Percentiles rank a stretch among this genome's conserved stretches.
phyloP scores from a whole-genome alignment of 2,329 filamentous ascomycete genomes.

The Salinomyces thailandicus region DNA sequence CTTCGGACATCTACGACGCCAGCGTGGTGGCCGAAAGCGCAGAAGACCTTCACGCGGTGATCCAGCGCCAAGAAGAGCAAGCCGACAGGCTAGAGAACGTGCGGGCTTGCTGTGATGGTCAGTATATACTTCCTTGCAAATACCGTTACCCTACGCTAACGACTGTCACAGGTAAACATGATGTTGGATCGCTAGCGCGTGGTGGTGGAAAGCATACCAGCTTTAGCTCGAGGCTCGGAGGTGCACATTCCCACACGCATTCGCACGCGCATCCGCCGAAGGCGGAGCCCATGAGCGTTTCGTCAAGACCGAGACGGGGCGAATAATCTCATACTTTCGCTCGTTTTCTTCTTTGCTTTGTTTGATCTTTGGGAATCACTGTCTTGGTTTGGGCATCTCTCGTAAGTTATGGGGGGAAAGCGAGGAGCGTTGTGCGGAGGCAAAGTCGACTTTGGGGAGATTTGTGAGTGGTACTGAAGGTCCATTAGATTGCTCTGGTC shows the following conservation, averaged over 20 bases:
- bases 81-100: conserved; percentile 84
- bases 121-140: conserved; percentile 29
- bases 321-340: conserved; percentile 5
- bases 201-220: conserved; percentile 7
- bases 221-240: background rate
- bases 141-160: conserved; percentile 2
- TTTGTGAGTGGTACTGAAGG: background rate
- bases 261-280: conserved; percentile 5
- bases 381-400: too few relatives aligned
- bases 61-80: conserved; percentile 66
- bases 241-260: conserved; percentile 4
- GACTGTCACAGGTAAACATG: conserved; percentile 36
- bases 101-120: conserved; percentile 92
- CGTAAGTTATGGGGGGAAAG: too few relatives aligned
- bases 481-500: background rate
- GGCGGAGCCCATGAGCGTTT: conserved; percentile 9
- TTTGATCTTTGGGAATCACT: too few relatives aligned
- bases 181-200: conserved; percentile 36
- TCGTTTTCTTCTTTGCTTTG: background rate
- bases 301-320: conserved; percentile 8
- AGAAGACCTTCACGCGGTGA: conserved; percentile 70
- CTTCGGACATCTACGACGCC: conserved; percentile 37
- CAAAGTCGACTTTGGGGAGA: too few relatives aligned
- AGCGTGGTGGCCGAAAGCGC: conserved; percentile 54
- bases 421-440: too few relatives aligned